A percentile compares a stretch with the other conserved stretches of the same genome.
These are phyloP conservation scores for Akanthomyces muscarius DNA, from an alignment of 2,329 filamentous ascomycete genomes.

Conservation along the genomic window DNA sequence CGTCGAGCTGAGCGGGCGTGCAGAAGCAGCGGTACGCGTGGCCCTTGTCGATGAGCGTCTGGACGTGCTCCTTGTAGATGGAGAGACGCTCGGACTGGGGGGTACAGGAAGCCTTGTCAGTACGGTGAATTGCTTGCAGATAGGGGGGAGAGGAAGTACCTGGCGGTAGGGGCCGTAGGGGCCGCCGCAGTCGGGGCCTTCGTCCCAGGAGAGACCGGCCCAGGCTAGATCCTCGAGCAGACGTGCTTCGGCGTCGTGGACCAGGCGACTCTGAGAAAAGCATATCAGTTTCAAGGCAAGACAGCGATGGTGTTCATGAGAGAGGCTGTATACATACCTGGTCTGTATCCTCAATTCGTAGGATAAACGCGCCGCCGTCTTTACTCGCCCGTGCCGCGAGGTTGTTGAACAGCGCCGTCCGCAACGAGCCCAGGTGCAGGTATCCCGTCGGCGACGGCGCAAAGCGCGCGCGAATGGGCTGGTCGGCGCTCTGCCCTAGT, in stretches of 20 bases:
- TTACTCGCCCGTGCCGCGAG: constrained; percentile 76
- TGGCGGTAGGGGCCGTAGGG: constrained; percentile 82
- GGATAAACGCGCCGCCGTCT: constrained; percentile 74
- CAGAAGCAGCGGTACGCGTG: constrained; percentile 95
- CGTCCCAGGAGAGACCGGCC: constrained; percentile 90
- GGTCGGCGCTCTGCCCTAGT: constrained; percentile 50
- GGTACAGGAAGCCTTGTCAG: not conserved
- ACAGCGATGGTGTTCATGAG: constrained; percentile 17
- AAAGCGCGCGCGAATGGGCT: constrained; percentile 61
- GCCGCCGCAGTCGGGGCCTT: constrained; percentile 81
- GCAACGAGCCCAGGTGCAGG: constrained; percentile 83
- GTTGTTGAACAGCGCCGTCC: constrained; percentile 95
- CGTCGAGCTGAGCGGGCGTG: constrained; percentile 63
- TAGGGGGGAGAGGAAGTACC: constrained; percentile 40
- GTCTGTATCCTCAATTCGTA: constrained; percentile 94
- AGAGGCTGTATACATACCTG: constrained; percentile 52
- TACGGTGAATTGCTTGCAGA: not conserved
- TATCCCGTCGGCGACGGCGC: constrained; percentile 94
- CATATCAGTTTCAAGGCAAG: constrained; percentile 1
- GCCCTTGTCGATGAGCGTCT: constrained; percentile 63
- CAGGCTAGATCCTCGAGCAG: constrained; percentile 79
- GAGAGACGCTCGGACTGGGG: constrained; percentile 70
- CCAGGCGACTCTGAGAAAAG: constrained; percentile 66
- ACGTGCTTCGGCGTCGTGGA: constrained; percentile 72
- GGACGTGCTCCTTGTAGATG: constrained; percentile 68